Evolutionary conservation across 2,329 filamentous ascomycete species (phyloP).

Genomic region (Ophiosphaerella narmari): DNA sequence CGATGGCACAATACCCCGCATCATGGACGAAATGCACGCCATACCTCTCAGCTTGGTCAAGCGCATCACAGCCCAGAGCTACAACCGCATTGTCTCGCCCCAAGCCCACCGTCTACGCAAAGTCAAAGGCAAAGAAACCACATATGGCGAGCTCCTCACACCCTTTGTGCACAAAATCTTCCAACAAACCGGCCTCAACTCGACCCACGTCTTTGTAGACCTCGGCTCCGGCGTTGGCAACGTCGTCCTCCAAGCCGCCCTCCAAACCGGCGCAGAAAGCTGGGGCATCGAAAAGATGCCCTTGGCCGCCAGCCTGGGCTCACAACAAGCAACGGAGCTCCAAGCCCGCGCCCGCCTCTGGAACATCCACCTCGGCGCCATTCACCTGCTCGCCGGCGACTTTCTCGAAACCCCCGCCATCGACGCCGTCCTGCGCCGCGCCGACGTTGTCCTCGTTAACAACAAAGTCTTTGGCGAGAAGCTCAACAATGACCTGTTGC

Average conservation of each 20-base stretch:
- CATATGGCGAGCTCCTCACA: slow-evolving; percentile 90
- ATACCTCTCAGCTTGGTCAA: slow-evolving; percentile 70
- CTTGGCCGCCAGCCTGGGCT: slow-evolving; percentile 81
- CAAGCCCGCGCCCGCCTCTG: slow-evolving; percentile 82
- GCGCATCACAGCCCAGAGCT: slow-evolving; percentile 84
- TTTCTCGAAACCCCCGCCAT: slow-evolving; percentile 78
- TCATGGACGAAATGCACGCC: slow-evolving; percentile 70
- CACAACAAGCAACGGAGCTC: slow-evolving; percentile 82
- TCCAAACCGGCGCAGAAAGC: slow-evolving; percentile 91
- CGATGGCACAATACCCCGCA: slow-evolving; percentile 72
- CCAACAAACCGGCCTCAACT: slow-evolving; percentile 75
- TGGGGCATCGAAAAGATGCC: slow-evolving; percentile 98
- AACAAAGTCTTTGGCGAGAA: slow-evolving; percentile 93
- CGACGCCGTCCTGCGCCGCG: slow-evolving; percentile 73
- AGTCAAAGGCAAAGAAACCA: slow-evolving; percentile 89
- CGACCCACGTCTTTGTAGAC: slow-evolving; percentile 87
- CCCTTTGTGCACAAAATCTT: slow-evolving; percentile 85
- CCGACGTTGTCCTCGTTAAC: slow-evolving; percentile 96
- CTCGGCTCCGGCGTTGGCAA: slow-evolving; percentile 96
- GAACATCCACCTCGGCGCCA: slow-evolving; percentile 79
- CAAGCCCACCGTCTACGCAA: slow-evolving; percentile 80
- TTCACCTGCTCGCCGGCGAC: slow-evolving; percentile 81
- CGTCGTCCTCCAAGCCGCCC: slow-evolving; percentile 88
- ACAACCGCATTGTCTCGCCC: slow-evolving; percentile 89
- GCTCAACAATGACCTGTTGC: slow-evolving; percentile 81